Evolutionary conservation across 177 flowering plant species (phyloP), one percentile per base, ranked within the genome.

Genomic region (Vitis hybrid): DNA sequence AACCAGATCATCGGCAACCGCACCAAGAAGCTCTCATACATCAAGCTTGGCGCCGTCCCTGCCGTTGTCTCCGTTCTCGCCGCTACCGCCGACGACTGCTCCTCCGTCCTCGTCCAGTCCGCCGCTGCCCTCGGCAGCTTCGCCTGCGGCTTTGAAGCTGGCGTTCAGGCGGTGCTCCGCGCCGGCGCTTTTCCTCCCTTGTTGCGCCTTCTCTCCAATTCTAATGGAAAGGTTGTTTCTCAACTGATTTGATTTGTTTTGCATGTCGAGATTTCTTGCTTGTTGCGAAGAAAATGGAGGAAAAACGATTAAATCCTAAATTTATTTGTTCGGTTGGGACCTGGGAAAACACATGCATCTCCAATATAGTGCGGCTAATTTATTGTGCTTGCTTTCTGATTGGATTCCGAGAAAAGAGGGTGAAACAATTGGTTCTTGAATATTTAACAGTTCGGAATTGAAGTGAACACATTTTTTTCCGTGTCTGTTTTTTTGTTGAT

Each of bases 1-100:
- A 95, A 95, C 74, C 98, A 89, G 82, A 95, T 95, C 68, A 95
- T 95, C 57, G 99, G 99, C 2, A 95, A 95, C 76, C 90, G 88
- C 51, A 93, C 99, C 63, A 95, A 91, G 84, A 95, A 95, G 80
- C 84, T 93, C 62, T 76, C 87, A 45, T 95, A 78, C 80, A 80
- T 93, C 78, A 90, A 91, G 76, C 93, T 91, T 72, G 97, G 92
- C 57, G 90, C 89, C 12, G 94, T 91, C 19, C 92, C 98, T 10
- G 77, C 77, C 70, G 82, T 93, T 60, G 89, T 88, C 65, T 70
- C 68, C 19, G 72, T 86, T 45, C 83, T 93, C 15, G 68, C 88
- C 18, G 30, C 79, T 26, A 63, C 77, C 15, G 73, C 39, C 13
- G 74, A 71, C 73, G 69, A 21, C 55, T 51, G 68, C 48, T 60